Base-by-base conservation (phyloP, 257 asterid genomes). In the Lycium ferocissimum region DNA sequence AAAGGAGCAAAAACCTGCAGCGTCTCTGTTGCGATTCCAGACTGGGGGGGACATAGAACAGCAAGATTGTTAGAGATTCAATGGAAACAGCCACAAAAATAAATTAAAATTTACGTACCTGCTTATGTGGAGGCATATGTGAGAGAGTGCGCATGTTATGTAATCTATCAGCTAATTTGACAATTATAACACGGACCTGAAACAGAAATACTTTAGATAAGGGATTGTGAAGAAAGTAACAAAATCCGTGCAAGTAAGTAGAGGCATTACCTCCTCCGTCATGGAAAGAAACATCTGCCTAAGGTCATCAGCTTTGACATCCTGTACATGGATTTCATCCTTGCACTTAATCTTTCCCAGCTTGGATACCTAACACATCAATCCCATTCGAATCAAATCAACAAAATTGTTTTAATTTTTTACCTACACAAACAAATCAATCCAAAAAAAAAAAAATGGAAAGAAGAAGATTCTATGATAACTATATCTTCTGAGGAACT, bases 91-190 rank as follows among this genome's bases (percentile, higher is more conserved):
- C 20, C 73, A 62, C 51, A 45, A 47, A 18, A 86, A 18, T 84
- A 49, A 84, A 70, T 70, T 20, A 38, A 85, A 67, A 76, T 47
- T 2, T 2, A 88, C 75, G 13, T 43, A 94, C 99, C 97, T 95
- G 98, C 90, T 95, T 95, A 89, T 95, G 97, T 58, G 98, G 97
- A 91, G 98, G 99, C 99, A 95, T 95, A 92, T 95, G 98, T 20
- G 97, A 89, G 87, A 95, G 98, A 79, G 99, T 95, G 78, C 98
- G 92, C 99, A 95, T 95, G 91, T 95, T 95, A 88, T 95, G 99
- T 83, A 95, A 89, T 90, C 99, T 91, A 85, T 95, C 99, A 71
- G 99, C 99, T 89, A 95, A 90, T 87, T 94, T 95, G 81, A 95
- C 99, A 83, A 95, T 95, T 85, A 95, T 95, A 85, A 95, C 97